phyloP scores from a whole-genome alignment of 768 basidiomycete genomes.

The Serendipita sp. region DNA sequence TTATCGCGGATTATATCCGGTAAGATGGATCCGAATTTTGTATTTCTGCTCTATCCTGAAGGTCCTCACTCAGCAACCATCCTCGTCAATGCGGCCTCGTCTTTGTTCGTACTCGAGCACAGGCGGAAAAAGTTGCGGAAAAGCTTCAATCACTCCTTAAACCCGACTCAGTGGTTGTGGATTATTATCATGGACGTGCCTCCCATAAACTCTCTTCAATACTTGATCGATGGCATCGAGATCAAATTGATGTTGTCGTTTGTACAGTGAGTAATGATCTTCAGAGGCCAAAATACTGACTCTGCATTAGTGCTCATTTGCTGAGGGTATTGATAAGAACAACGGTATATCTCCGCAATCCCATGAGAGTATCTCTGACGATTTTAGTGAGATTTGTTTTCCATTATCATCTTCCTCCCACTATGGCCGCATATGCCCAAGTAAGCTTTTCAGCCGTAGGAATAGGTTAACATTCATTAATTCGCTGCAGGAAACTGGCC shows the following conservation, averaged over 20 bases:
- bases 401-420: background rate
- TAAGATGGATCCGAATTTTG: no score
- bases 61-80: background rate
- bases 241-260: background rate
- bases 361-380: background rate
- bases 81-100: background rate
- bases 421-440: background rate
- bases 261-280: background rate
- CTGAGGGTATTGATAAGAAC: background rate
- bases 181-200: background rate
- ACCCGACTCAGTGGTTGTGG: background rate
- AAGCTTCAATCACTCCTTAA: background rate
- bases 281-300: background rate
- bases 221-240: background rate
- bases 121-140: background rate
- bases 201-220: background rate
- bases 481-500: background rate
- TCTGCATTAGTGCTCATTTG: background rate
- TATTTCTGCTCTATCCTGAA: background rate
- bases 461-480: background rate
- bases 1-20: background rate
- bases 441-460: background rate
- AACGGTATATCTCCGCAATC: background rate
- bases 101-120: background rate
- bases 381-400: background rate